A percentile compares a stretch with the other conserved stretches of the same genome.
Evolutionary conservation across 768 basidiomycete genomes (phyloP).

Genomic region (Strobilomyces echinocephalus): DNA sequence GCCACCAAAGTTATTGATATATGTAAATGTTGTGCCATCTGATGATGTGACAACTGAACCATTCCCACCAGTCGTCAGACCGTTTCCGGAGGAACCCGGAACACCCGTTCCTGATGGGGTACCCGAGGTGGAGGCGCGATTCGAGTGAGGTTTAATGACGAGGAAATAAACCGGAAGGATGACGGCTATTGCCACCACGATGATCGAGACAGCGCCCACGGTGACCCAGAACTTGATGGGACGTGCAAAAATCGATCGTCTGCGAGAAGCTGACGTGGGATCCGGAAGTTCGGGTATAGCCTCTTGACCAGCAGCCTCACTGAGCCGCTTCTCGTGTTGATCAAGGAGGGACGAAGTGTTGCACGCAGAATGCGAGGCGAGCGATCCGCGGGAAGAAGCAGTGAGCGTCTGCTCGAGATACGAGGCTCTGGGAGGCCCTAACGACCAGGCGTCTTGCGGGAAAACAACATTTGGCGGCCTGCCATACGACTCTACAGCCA

Average conservation of each 20-base stretch:
- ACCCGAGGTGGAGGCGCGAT: not conserved
- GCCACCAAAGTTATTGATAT: slow-evolving; percentile 74
- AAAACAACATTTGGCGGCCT: slow-evolving; percentile 11
- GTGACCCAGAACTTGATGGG: slow-evolving; percentile 29
- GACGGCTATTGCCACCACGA: slow-evolving; percentile 34
- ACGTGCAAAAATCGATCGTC: slow-evolving; percentile 16
- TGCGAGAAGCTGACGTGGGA: slow-evolving; percentile 4
- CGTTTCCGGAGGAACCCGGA: slow-evolving; percentile 6
- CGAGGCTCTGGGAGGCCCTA: slow-evolving; percentile 23
- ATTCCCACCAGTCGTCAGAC: slow-evolving; percentile 49
- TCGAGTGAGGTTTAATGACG: slow-evolving; percentile 22
- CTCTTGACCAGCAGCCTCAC: not conserved
- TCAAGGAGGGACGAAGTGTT: slow-evolving; percentile 25
- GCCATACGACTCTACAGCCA: slow-evolving; percentile 6
- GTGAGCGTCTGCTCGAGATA: slow-evolving; percentile 21
- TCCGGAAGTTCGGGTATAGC: not conserved
- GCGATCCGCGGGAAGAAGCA: slow-evolving; percentile 21
- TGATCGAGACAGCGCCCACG: slow-evolving; percentile 23
- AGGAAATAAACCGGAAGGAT: slow-evolving; percentile 39
- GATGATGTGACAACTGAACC: slow-evolving; percentile 61
- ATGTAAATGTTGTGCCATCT: slow-evolving; percentile 70
- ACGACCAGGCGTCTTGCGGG: not conserved
- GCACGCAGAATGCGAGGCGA: slow-evolving; percentile 14
- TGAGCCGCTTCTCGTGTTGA: slow-evolving; percentile 14
- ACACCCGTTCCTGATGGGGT: not conserved